Evolutionary conservation across 306 rosid species (phyloP), one percentile per base, ranked within the genome.

Genomic region (Acmispon strigosus): DNA sequence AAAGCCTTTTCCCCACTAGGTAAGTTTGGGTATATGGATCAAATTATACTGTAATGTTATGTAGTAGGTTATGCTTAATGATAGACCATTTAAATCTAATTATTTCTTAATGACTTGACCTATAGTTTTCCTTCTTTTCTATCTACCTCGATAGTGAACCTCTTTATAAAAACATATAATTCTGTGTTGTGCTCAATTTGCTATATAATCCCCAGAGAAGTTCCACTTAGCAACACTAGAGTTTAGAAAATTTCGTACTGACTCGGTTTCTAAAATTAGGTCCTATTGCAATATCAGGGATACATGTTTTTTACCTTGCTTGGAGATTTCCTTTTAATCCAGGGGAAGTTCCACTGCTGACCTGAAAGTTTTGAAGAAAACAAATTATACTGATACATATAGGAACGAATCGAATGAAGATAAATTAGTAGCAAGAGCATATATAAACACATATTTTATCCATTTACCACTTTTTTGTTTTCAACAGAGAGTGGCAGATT

Each of bases 401-500:
- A 2, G 2, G 37, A 17, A 29, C 32, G 22, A n/a, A n/a, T n/a
- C n/a, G n/a, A n/a, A n/a, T 16, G 65, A 66, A 67, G 67, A 71
- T 56, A 39, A 17, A 60, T 49, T 8, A 66, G 7, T 22, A 24
- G 39, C 39, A 59, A 16, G 56, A 47, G n/a, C 8, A 41, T 52
- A 36, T 15, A 10, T 24, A 45, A 65, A 18, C 7, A 24, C 20
- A 54, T 22, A 43, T 51, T 72, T 24, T 64, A 53, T 69, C 24
- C 37, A 39, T 74, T 70, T 86, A 93, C 96, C 93, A 19, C 62
- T 84, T 76, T 80, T 61, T 66, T 83, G 69, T 71, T 81, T 82
- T 88, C 90, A 7, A 84, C 81, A 10, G 82, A 80, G 32, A 84
- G 84, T 37, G 91, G 89, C 52, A 87, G 84, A 80, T 88, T 86